Evolutionary conservation across 257 asterid genomes (phyloP).

Genomic region (Lycium barbarum): DNA sequence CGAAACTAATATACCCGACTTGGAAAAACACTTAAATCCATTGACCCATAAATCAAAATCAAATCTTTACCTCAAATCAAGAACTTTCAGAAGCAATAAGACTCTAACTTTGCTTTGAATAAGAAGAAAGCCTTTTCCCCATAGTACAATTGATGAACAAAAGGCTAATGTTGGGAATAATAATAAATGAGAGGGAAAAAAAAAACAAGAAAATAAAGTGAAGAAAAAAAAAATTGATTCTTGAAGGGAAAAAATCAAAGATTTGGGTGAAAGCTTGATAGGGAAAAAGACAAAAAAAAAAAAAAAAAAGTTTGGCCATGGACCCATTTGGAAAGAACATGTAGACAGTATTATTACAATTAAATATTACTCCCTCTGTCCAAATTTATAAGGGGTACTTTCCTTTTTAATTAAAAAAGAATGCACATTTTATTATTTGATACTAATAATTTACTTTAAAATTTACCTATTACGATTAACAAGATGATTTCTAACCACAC

Average conservation of each 20-base stretch:
- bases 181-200: neutral
- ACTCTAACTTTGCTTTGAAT: constrained; percentile 20
- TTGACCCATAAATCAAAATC: neutral
- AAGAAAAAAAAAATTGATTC: constrained; percentile 32
- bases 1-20: neutral
- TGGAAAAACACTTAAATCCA: neutral
- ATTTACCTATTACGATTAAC: too few species aligned
- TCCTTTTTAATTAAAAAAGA: too few species aligned
- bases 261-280: constrained; percentile 15
- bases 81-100: constrained; percentile 16
- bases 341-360: constrained; percentile 32
- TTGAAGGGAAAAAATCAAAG: constrained; percentile 30
- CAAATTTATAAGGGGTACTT: too few species aligned
- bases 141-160: neutral
- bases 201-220: constrained; percentile 3
- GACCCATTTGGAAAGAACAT: constrained; percentile 64
- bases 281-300: constrained; percentile 46
- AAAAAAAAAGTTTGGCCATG: constrained; percentile 52
- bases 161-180: constrained; percentile 5
- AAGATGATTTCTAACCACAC: too few species aligned
- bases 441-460: too few species aligned
- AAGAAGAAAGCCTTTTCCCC: constrained; percentile 23
- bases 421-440: too few species aligned
- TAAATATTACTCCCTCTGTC: neutral
- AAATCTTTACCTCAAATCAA: constrained; percentile 8